Evolutionary conservation across 306 rosid species (phyloP).

Genomic region (Pachyrhizus erosus): DNA sequence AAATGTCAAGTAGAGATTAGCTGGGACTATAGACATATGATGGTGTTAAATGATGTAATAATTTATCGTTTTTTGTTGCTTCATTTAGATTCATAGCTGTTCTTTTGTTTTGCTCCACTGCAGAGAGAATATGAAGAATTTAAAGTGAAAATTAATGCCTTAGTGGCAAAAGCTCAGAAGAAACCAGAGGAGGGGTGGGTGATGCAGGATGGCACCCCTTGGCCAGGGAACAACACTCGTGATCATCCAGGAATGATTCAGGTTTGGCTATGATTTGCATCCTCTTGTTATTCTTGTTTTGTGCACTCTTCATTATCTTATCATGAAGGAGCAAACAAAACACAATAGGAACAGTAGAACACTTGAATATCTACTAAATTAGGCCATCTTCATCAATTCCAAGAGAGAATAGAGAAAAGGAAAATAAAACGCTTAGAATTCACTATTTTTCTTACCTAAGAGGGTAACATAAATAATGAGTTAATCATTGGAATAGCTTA

Average conservation of each 20-base stretch:
- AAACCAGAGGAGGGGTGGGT: slow-evolving; percentile 15
- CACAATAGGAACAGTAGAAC: background rate
- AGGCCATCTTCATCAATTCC: background rate
- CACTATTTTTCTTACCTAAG: background rate
- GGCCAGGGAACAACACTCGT: slow-evolving; percentile 1
- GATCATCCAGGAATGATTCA: slow-evolving; percentile 14
- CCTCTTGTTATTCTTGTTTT: background rate
- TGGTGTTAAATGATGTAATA: background rate
- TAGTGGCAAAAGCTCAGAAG: slow-evolving; percentile 13
- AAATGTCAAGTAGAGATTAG: background rate
- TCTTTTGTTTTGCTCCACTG: background rate
- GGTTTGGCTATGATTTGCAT: background rate
- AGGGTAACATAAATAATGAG: background rate
- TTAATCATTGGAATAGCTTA: background rate
- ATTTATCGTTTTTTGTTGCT: background rate
- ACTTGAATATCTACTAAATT: background rate
- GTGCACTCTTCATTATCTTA: background rate
- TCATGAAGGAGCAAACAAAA: background rate
- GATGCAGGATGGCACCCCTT: background rate
- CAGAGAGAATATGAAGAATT: slow-evolving; percentile 19
- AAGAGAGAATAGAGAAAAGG: background rate
- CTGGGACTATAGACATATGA: background rate
- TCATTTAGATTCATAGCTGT: background rate
- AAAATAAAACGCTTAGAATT: background rate
- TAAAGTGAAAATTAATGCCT: background rate